Evolutionary conservation across 2,329 filamentous ascomycete genomes (phyloP), one percentile per base, ranked within the genome.

Genomic region (Cladosporium sp.): DNA sequence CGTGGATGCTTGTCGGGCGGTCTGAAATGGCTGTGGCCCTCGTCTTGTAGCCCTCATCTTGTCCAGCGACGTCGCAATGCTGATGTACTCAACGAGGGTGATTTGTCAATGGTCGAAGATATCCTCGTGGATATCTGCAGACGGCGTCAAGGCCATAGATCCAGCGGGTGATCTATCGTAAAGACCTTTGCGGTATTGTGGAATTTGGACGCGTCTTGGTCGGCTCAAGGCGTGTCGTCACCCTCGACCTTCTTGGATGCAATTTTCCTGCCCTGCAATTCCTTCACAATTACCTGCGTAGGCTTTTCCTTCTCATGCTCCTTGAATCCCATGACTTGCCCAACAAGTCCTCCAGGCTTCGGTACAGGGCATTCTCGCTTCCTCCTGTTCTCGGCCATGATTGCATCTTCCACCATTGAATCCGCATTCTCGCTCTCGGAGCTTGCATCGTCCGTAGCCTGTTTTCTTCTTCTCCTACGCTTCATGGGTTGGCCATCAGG

Each of bases 301-400:
- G 57, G 51, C 42, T 50, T 53, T 19, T 55, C 53, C 43, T 45
- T 54, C 38, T 61, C 56, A 36, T 66, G 60, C 27, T 64, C 59
- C 58, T 77, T 78, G 64, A 92, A 86, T 0, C 88, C 88, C 54
- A 93, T 70, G 59, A 92, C 74, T 63, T 86, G 80, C 11, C 87
- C 88, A 39, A 95, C 71, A 29, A 90, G 71, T 2, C 90, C 91
- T 27, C 82, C 78, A 0, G 93, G 92, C 69, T 96, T 96, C 4
- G 93, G 93, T 11, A 98, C 83, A 0, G 93, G 93, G 65, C 93
- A 98, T 66, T 94, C 88, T 61, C 88, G 79, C 63, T 76, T 71
- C 38, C 63, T 48, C 62, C 62, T 47, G 48, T 59, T 22, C 39
- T 50, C 25, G 12, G 16, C 25, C 40, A 53, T 40, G 30, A 38